phyloP scores from a whole-genome alignment of 768 basidiomycete species.

The Pisolithus tinctorius region DNA sequence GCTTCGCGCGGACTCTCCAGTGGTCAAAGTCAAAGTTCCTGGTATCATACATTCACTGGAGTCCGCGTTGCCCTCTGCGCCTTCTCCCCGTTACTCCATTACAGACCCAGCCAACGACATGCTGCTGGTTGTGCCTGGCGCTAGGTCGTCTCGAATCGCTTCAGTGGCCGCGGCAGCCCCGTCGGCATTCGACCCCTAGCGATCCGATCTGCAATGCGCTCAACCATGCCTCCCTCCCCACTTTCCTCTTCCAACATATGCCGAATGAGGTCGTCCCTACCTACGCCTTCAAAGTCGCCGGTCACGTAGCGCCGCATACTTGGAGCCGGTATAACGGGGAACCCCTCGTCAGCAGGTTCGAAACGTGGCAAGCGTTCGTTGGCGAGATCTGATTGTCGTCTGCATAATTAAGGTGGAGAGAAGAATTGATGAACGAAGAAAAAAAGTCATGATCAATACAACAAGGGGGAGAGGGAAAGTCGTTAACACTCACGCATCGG shows the following conservation, averaged over 20 bases:
- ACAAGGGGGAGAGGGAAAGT: neutral
- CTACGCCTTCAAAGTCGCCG: constrained; percentile 35
- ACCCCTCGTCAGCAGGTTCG: constrained; percentile 26
- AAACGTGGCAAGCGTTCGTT: constrained; percentile 72
- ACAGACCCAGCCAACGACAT: no score
- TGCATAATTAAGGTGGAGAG: constrained; percentile 17
- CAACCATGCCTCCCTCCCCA: constrained; percentile 45
- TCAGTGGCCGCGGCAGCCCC: constrained; percentile 46
- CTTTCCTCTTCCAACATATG: constrained; percentile 55
- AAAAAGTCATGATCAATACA: neutral
- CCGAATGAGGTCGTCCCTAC: constrained; percentile 64
- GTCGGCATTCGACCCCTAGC: constrained; percentile 43
- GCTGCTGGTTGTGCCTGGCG: neutral
- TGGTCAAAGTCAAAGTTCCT: no score
- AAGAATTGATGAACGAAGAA: neutral
- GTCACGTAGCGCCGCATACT: constrained; percentile 49
- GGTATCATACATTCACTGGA: no score
- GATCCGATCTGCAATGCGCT: constrained; percentile 56
- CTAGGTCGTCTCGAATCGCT: constrained; percentile 57
- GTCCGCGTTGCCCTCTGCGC: no score
- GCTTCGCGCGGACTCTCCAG: no score
- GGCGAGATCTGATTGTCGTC: constrained; percentile 62
- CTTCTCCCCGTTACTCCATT: no score
- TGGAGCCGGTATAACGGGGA: constrained; percentile 51
- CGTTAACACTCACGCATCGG: constrained; percentile 56